These are phyloP conservation scores for Pichia sp. DNA, from an alignment of 1,139 yeast genomes.

Conservation along the genomic window DNA sequence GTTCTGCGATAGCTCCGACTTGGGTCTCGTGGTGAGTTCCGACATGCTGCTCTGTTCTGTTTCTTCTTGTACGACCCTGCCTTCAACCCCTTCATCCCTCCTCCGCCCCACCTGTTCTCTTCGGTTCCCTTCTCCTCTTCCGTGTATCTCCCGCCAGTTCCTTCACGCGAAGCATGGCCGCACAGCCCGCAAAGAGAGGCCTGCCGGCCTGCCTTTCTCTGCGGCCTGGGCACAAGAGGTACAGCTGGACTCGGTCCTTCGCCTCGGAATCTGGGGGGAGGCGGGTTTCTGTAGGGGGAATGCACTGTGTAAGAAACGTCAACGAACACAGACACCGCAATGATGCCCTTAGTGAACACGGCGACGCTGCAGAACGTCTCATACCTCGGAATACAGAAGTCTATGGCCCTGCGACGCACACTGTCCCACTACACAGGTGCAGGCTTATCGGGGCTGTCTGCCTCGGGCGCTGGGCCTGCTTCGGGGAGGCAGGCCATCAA, in stretches of 20 bases:
- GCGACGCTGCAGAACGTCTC: neutral
- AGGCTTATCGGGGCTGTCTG: neutral
- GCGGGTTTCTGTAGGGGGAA: too few relatives aligned
- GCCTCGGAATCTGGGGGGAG: too few relatives aligned
- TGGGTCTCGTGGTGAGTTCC: conserved; percentile 64
- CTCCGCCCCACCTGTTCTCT: neutral
- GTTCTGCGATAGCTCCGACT: conserved; percentile 72
- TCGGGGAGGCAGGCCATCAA: too few relatives aligned
- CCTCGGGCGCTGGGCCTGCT: too few relatives aligned
- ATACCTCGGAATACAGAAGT: neutral
- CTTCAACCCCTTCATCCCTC: neutral
- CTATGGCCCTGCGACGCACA: neutral
- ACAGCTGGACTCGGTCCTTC: too few relatives aligned
- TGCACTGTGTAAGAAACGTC: neutral
- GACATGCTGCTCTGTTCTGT: conserved; percentile 12
- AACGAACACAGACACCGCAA: neutral
- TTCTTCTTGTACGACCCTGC: neutral
- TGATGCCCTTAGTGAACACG: neutral
- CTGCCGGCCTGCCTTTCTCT: neutral
- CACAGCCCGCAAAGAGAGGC: neutral
- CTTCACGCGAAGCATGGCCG: neutral
- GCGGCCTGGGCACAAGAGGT: neutral
- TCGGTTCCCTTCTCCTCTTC: neutral
- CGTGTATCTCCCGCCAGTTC: neutral
- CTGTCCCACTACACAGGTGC: neutral